Evolutionary conservation across 2,329 filamentous ascomycete species (phyloP), one percentile per base, ranked within the genome.

Genomic region (Alternaria ventricosa): DNA sequence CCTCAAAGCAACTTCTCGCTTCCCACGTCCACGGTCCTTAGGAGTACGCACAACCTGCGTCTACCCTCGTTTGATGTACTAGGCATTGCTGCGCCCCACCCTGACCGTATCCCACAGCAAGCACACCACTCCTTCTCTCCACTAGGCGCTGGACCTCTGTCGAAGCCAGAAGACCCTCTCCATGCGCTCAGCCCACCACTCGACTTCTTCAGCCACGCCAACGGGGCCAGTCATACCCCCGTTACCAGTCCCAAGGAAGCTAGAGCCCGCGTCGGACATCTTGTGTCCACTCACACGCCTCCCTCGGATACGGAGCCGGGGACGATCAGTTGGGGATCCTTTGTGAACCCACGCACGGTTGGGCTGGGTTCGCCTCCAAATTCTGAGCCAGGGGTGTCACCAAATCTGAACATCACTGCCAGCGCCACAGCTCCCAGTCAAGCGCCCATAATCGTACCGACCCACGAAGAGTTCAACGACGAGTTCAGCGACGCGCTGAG

Each of bases 21-120:
- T 27, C 73, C 76, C 45, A 67, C 77, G 28, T 72, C 75, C 33
- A 72, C 71, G n/a, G 64, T 76, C 41, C 50, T 70, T 46, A 80
- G 73, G 63, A 70, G 73, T 28, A 71, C 75, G 46, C 78, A 76
- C 60, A 79, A 75, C 62, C 75, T 88, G 44, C 83, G 85, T 57
- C 80, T 88, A 15, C 86, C 85, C 6, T 85, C 85, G 3, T 87
- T 87, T 70, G 82, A 87, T 59, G 77, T 81, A 18, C 79, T 87
- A 54, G 84, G 84, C 33, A 86, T 86, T 61, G 81, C 82, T 56
- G 78, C 80, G 54, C 82, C 84, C 49, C 81, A 83, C 76, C 80
- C 83, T 64, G 78, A 83, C 70, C 73, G 78, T 65, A 69, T 79
- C 55, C 67, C 68, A 50, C 69, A 72, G 50, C 73, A 64, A 61